Conservation (phyloP, 139 green algal genomes). For the Coelastrella sp. region DNA sequence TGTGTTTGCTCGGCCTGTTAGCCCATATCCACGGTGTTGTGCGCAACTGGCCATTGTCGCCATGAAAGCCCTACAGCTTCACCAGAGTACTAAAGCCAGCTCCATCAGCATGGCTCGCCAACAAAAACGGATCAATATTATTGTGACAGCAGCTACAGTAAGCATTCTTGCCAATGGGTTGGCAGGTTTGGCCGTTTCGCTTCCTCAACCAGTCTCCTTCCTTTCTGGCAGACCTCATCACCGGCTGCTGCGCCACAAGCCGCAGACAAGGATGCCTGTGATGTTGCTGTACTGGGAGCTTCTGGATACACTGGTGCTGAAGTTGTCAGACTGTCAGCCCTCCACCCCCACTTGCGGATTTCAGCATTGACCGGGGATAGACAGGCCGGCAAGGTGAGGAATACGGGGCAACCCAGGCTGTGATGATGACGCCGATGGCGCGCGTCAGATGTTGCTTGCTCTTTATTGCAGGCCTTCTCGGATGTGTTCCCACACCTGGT, state of each 20-base stretch:
- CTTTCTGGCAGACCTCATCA: background rate
- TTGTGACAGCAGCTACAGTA: background rate
- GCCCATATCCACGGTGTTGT: background rate
- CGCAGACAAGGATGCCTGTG: conserved; percentile 14
- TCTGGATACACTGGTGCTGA: conserved; percentile 97
- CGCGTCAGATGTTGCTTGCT: background rate
- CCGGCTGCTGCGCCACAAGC: background rate
- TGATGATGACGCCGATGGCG: background rate
- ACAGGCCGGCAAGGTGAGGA: conserved; percentile 89
- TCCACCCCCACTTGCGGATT: conserved; percentile 89
- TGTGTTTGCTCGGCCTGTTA: too few species aligned
- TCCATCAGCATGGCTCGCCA: background rate
- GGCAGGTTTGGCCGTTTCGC: background rate
- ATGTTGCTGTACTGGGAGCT: conserved; percentile 93
- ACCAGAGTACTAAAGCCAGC: background rate
- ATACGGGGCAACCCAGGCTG: background rate
- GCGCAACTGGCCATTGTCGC: background rate
- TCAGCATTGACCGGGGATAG: conserved; percentile 91
- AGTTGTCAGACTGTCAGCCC: conserved; percentile 82
- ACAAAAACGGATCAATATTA: background rate
- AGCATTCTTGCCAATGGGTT: background rate
- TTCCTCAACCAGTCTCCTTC: background rate
- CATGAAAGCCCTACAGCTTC: background rate
- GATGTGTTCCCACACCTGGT: conserved; percentile 95
- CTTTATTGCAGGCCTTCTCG: conserved; percentile 73